Evolutionary conservation across 2,329 filamentous ascomycete species (phyloP), one percentile per base, ranked within the genome.

Genomic region (Uncinocarpus reesii): DNA sequence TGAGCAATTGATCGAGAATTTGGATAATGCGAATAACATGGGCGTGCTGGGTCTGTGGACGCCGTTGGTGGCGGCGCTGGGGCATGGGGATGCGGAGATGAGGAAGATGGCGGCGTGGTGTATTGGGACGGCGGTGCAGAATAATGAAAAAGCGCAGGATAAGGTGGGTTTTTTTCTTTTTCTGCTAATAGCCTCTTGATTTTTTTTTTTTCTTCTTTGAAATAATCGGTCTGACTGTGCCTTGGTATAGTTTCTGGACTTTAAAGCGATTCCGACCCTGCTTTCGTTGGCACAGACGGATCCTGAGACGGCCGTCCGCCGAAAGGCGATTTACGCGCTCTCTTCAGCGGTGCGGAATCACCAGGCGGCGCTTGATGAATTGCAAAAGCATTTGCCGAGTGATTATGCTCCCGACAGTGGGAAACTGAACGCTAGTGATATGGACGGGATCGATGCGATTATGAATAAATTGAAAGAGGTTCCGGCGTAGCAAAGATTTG

Each of bases 11-110:
- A 83, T 95, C 59, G 88, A 95, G 72, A 81, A 79, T 54, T 80
- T 96, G 58, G 92, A 98, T 74, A 98, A 98, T 65, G 90, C 92
- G 50, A 98, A 96, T 73, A 93, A 95, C 69, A 78, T 98, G 57
- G 81, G 81, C 55, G 77, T 77, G 23, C 71, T 95, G 16, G 76
- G 77, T 5, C 74, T 96, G 26, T 98, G 92, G 92, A 76, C 78
- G 8, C 86, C 86, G 7, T 72, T 98, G 32, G 73, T 95, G 4
- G 66, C 71, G 6, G 79, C 84, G 54, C 73, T 98, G 11, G 72
- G 74, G 42, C 75, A 81, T 59, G 73, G 77, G 8, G 83, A 92
- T 60, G 63, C 74, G 4, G 84, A 92, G 54, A 72, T 95, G 60
- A 75, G 89, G 55, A 80, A 75, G 58, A 88, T 87, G 78, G 89